These are phyloP conservation scores for Debaryomyces nepalensis DNA, from an alignment of 1,139 yeast genomes.

Conservation along the genomic window DNA sequence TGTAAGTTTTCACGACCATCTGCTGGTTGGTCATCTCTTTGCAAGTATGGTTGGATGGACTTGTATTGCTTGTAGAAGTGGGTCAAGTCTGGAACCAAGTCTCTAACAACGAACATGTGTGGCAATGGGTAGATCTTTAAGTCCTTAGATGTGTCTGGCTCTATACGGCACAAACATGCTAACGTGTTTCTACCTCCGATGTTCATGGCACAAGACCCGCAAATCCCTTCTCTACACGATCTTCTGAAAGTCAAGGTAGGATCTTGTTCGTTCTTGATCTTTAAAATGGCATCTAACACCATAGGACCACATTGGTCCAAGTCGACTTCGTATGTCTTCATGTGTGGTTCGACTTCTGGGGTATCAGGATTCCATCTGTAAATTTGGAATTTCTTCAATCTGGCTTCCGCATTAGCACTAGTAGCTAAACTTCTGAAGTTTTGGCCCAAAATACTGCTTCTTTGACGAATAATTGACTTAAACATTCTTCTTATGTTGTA, in stretches of 20 bases:
- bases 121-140: slow-evolving; percentile 95
- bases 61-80: slow-evolving; percentile 98
- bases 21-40: slow-evolving; percentile 76
- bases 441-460: slow-evolving; percentile 14
- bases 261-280: slow-evolving; percentile 96
- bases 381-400: slow-evolving; percentile 82
- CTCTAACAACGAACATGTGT: slow-evolving; percentile 97
- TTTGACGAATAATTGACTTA: slow-evolving; percentile 36
- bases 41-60: slow-evolving; percentile 95
- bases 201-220: slow-evolving; percentile 99
- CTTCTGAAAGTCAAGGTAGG: slow-evolving; percentile 94
- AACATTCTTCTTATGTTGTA: slow-evolving; percentile 18
- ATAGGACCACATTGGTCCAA: slow-evolving; percentile 95
- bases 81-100: slow-evolving; percentile 96
- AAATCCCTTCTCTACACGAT: slow-evolving; percentile 99
- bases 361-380: slow-evolving; percentile 99
- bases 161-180: slow-evolving; percentile 95
- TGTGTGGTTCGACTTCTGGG: slow-evolving; percentile 88
- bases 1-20: slow-evolving; percentile 96
- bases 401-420: slow-evolving; percentile 40
- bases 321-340: slow-evolving; percentile 84
- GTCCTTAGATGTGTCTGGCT: slow-evolving; percentile 73
- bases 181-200: slow-evolving; percentile 96
- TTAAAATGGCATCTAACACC: slow-evolving; percentile 93
- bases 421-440: slow-evolving; percentile 47